A percentile compares a stretch with the other conserved stretches of the same genome.
These are phyloP conservation scores for Penicillium roqueforti DNA, from an alignment of 495 filamentous ascomycete species.

Conservation along the genomic window DNA sequence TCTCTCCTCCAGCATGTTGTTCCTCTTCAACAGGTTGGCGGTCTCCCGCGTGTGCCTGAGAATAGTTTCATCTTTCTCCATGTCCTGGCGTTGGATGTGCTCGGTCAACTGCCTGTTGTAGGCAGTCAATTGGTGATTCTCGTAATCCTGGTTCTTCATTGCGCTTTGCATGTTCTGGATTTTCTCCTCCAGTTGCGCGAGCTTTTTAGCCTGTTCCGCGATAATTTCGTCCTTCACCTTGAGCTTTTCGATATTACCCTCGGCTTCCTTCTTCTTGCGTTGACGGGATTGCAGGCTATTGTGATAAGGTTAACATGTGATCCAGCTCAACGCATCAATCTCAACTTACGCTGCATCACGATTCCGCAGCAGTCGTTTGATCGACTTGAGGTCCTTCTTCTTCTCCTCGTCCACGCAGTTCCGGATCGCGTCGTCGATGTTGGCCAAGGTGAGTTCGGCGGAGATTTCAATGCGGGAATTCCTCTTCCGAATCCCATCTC, in stretches of 20 bases:
- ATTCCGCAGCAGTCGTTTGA: slow-evolving; percentile 87
- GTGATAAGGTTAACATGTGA: slow-evolving; percentile 30
- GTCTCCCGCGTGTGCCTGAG: slow-evolving; percentile 88
- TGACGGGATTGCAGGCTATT: slow-evolving; percentile 88
- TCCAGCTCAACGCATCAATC: neutral
- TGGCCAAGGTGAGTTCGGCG: slow-evolving; percentile 83
- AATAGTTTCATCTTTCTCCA: slow-evolving; percentile 91
- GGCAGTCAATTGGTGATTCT: slow-evolving; percentile 61
- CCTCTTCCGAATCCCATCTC: slow-evolving; percentile 98
- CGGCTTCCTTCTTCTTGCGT: slow-evolving; percentile 97
- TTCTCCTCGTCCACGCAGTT: slow-evolving; percentile 86
- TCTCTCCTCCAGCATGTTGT: slow-evolving; percentile 80
- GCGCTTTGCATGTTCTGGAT: slow-evolving; percentile 35
- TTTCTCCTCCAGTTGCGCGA: no score
- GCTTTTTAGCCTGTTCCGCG: no score
- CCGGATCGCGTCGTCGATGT: slow-evolving; percentile 90
- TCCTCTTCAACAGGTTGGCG: slow-evolving; percentile 91
- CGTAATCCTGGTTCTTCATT: no score
- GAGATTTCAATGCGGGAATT: slow-evolving; percentile 98
- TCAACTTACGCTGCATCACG: slow-evolving; percentile 86
- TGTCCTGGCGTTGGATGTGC: slow-evolving; percentile 69
- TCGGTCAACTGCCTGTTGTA: slow-evolving; percentile 69
- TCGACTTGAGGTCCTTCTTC: slow-evolving; percentile 95
- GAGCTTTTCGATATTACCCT: slow-evolving; percentile 46
- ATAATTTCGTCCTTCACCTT: no score